phyloP scores from a whole-genome alignment of 177 flowering plant species.

The Vitis hybrid region DNA sequence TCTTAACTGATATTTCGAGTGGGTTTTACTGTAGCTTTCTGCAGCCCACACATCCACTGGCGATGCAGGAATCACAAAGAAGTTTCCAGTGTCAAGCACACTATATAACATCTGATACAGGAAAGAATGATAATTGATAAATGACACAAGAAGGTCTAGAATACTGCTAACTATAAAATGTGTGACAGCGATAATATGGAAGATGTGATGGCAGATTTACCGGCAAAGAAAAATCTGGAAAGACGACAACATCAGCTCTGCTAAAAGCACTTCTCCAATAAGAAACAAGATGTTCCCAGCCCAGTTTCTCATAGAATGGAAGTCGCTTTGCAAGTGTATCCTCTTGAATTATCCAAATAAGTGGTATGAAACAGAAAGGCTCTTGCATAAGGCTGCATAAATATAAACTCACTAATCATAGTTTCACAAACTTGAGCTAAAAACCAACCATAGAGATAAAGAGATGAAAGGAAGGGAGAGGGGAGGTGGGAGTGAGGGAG shows the following conservation, averaged over 20 bases:
- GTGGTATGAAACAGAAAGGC: constrained; percentile 87
- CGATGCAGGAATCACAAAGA: constrained; percentile 90
- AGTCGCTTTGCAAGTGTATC: constrained; percentile 80
- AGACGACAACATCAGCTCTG: constrained; percentile 80
- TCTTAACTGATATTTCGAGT: constrained; percentile 60
- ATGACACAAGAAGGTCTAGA: not conserved
- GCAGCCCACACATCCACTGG: constrained; percentile 88
- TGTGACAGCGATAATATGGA: not conserved
- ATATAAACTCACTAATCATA: constrained; percentile 58
- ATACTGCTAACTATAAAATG: not conserved
- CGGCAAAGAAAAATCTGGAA: constrained; percentile 81
- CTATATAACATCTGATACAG: constrained; percentile 85
- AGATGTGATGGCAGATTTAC: constrained; percentile 31
- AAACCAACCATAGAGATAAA: not conserved
- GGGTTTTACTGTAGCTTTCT: constrained; percentile 57
- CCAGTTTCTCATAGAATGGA: constrained; percentile 57
- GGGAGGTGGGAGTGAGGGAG: not conserved
- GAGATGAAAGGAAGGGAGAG: not conserved
- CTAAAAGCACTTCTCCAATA: constrained; percentile 74
- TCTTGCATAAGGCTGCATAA: constrained; percentile 99
- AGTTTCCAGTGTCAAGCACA: constrained; percentile 89
- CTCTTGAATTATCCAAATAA: constrained; percentile 92
- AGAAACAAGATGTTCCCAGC: constrained; percentile 61
- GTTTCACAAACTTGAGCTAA: constrained; percentile 1
- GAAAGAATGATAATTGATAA: constrained; percentile 24